Evolutionary conservation across 2,329 filamentous ascomycete species (phyloP), one percentile per base, ranked within the genome.

Genomic region (Monosporascus sp.): DNA sequence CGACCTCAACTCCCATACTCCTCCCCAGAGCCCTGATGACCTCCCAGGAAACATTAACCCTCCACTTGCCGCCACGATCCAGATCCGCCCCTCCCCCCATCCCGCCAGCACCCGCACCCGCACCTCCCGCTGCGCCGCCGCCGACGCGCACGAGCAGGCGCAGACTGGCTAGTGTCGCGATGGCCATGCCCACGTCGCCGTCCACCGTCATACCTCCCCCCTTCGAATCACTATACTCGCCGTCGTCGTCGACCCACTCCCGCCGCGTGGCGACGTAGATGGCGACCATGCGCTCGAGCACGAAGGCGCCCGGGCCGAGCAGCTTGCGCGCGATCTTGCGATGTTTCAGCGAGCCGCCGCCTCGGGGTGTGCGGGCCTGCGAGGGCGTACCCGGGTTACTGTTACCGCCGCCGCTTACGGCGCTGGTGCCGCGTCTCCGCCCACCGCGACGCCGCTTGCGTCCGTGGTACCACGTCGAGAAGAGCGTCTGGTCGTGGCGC

Each of bases 11-110:
- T 2, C 87, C 86, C 49, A 94, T 81, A 64, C 82, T 86, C 63
- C 89, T 75, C 27, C 88, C 89, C 57, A 94, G 72, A 3, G 78
- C 80, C 55, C 85, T 75, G 6, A 89, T 82, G 57, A 87, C 83
- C 64, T 94, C 90, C 88, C 88, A 92, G 1, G 85, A 83, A 53
- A 89, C 84, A 60, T 88, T 89, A 9, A 92, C 85, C 63, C 87
- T 82, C 87, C 88, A 94, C 69, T 87, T 85, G 5, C 82, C 83
- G 0, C 82, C 82, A 1, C 83, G 75, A 65, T 93, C 89, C 63
- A 90, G 74, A 69, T 92, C 88, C 9, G 75, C 73, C 83, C 87
- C 91, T 0, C 84, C 84, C 48, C 87, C 90, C 0, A 84, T 83
- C 48, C 86, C 82, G 56, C 87, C 88, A 14, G 90, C 84, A 60